Conservation (phyloP, 305 asterid genomes). For the Andrographis paniculata region DNA sequence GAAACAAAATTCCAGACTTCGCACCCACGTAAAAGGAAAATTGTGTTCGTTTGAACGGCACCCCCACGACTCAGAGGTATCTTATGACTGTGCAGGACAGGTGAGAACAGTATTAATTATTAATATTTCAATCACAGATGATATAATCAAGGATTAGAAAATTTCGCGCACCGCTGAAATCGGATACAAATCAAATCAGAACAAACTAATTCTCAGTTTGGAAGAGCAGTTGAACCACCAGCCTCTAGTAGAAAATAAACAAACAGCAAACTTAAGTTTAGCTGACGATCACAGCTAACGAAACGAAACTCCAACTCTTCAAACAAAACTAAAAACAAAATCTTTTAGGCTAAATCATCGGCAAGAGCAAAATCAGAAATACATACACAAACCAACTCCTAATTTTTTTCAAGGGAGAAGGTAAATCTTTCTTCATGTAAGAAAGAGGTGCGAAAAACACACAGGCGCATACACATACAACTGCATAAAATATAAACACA, state of each 20-base stretch:
- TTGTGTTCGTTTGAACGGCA: background rate
- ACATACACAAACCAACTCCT: background rate
- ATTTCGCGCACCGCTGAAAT: background rate
- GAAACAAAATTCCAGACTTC: slow-evolving; percentile 5
- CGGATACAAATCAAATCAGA: background rate
- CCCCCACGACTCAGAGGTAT: background rate
- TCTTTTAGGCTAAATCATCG: background rate
- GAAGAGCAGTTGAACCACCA: background rate
- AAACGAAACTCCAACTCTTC: slow-evolving; percentile 3
- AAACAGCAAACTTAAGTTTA: slow-evolving; percentile 1
- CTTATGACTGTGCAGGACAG: background rate
- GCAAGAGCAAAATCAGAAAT: slow-evolving; percentile 9
- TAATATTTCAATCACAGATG: background rate
- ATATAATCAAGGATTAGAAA: background rate
- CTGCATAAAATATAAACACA: too few relatives aligned
- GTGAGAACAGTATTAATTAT: background rate
- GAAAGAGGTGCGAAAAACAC: background rate
- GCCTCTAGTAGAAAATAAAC: slow-evolving; percentile 1
- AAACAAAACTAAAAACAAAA: slow-evolving; percentile 3
- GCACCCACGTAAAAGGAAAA: slow-evolving; percentile 5
- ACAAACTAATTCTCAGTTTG: too few relatives aligned
- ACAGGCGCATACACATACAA: slow-evolving; percentile 11
- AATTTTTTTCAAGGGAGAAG: too few relatives aligned
- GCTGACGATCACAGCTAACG: slow-evolving; percentile 11
- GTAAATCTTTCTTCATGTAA: too few relatives aligned